Evolutionary conservation across 768 basidiomycete genomes (phyloP).

Genomic region (Collybiopsis confluens): DNA sequence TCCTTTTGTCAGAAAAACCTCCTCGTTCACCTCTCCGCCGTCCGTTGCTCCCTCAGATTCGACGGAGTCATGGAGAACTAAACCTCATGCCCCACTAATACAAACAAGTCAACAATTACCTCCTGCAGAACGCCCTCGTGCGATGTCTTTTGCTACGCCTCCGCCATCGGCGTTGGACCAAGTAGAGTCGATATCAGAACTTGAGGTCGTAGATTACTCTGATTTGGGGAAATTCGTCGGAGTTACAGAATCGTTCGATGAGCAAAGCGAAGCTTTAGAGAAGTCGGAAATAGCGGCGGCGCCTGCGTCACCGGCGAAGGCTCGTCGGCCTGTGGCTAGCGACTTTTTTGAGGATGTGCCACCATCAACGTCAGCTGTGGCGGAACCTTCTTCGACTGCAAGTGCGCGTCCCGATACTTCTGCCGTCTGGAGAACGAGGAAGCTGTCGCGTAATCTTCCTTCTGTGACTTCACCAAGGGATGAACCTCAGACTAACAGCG

Average conservation of each 20-base stretch:
- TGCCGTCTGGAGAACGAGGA: constrained; percentile 44
- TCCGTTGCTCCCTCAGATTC: constrained; percentile 12
- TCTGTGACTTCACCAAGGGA: not conserved
- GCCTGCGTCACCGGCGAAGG: constrained; percentile 12
- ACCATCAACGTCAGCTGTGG: constrained; percentile 4
- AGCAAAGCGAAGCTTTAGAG: constrained; percentile 16
- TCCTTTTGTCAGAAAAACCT: constrained; percentile 21
- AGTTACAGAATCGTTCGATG: constrained; percentile 11
- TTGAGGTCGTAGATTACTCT: constrained; percentile 79
- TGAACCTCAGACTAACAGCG: no score
- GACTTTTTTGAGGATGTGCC: constrained; percentile 66
- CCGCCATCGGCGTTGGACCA: constrained; percentile 36
- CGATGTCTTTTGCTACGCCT: constrained; percentile 27
- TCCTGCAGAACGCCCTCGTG: constrained; percentile 13
- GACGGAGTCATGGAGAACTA: constrained; percentile 64
- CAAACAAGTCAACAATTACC: constrained; percentile 19
- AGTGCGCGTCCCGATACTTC: constrained; percentile 27
- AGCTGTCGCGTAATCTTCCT: not conserved
- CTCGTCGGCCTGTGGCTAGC: constrained; percentile 51
- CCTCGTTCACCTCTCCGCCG: constrained; percentile 13
- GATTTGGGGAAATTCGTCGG: constrained; percentile 72
- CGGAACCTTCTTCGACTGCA: constrained; percentile 1
- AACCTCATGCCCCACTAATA: constrained; percentile 33
- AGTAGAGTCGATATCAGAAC: constrained; percentile 45
- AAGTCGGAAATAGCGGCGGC: constrained; percentile 16